Evolutionary conservation across 23 red algal species (phyloP), one percentile per base, ranked within the genome.

Genomic region (Gracilaria domingensis): DNA sequence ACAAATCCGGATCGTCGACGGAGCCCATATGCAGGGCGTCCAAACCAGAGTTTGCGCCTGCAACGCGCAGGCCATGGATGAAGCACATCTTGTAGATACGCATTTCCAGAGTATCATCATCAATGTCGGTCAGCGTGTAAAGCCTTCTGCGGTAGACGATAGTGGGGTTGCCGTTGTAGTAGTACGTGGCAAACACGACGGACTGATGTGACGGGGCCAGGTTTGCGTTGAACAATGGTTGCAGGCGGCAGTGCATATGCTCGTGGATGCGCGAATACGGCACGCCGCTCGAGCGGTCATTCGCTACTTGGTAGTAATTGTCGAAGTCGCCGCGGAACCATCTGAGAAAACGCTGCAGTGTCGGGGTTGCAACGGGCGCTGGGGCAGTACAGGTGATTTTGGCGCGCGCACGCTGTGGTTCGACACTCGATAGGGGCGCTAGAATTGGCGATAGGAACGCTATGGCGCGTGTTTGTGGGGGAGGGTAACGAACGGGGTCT

Each of bases 271-370:
- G 53, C 49, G 64, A 76, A 74, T 65, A 65, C 12, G 75, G 37
- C 8, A 93, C 33, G 2, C 56, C 71, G 33, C 49, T 56, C 16
- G 28, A 23, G 57, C 90, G 81, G 36, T 93, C 90, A 32, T 84
- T 28, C 7, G 82, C 90, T 6, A 86, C 90, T 54, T 93, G 90
- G 71, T 82, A 78, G 83, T 73, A 93, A 60, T 93, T 93, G 78
- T 93, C 90, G 33, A 93, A 93, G 78, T 93, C 90, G 70, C 90
- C 64, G 56, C 72, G 90, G 67, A 93, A 93, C 55, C 90, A 93
- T 6, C 74, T 45, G 14, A 93, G 84, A 37, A 88, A 88, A 48
- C 51, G 84, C 9, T 88, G 84, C n/a, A 88, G 62, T 14, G 1
- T 83, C 47, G 80, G 37, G 50, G 80, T 44, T 38, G 80, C 45